Evolutionary conservation across 768 basidiomycete genomes (phyloP), one percentile per base, ranked within the genome.

Genomic region (Saitozyma podzolica): DNA sequence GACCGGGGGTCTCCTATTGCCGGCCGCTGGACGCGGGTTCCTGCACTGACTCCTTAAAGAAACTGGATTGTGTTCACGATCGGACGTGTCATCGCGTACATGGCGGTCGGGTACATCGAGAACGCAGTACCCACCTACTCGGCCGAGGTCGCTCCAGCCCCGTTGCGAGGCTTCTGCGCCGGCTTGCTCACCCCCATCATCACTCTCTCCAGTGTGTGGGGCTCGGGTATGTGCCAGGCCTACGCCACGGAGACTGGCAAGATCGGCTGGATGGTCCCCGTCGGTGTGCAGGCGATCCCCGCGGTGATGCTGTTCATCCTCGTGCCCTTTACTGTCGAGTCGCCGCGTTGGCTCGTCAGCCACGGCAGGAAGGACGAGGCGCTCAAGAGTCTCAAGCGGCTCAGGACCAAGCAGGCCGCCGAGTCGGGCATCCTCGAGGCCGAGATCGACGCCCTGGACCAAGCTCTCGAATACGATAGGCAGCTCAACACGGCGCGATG

Each of bases 301-400:
- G 69, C 65, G 6, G 13, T 65, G 17, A 51, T 62, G 49, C 40
- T 59, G 37, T 45, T 68, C 29, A 40, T 61, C 13, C 42, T 71
- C 20, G 67, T 78, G 41, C 68, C 47, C 50, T 77, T 73, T 62
- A 71, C 72, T 40, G 69, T 70, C 11, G 75, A 75, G 56, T 71
- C 68, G 2, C 77, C 77, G 1, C 66, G 79, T 41, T 82, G 78
- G 80, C 65, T 79, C 50, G 70, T 82, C 61, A 78, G 75, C 58
- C 77, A 79, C 40, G 62, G 62, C 6, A 13, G 59, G 37, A 48
- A 53, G 17, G 67, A 69, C 45, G 49, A 60, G 37, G 67, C 67
- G n/a, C 14, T 65, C 16, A 51, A 63, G 43, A 58, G 48, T 42
- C 56, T 69, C 5, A 17, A 47, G n/a, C 47, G 61, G 40, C 58